Base-by-base conservation (phyloP, 768 basidiomycete genomes). In the Termitomyces sp. region DNA sequence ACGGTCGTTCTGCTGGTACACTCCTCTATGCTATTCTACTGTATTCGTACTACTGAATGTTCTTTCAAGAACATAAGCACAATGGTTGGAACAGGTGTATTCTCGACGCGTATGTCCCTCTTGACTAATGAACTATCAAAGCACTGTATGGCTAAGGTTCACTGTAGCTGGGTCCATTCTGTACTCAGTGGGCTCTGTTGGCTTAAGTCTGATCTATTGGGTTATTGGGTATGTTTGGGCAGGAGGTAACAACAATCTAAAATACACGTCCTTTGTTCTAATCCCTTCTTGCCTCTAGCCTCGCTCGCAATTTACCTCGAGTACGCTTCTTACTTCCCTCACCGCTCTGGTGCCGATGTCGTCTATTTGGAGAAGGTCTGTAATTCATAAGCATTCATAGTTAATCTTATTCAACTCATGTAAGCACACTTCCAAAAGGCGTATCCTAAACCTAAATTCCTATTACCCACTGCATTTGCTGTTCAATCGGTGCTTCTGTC, bases 261-360 rank as follows among this genome's bases (percentile, higher is more conserved):
- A 14, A 31, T n/a, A 13, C 24, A 14, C 16, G 9, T 5, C 13
- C 4, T 26, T 12, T 37, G 29, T 29, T 27, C 16, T 24, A 27
- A 48, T 20, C 12, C 26, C 12, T 29, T 47, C 3, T 20, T 14
- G 14, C 56, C 6, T 36, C 14, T 41, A 71, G 72, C 74, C 14
- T 69, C 65, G 16, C 66, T 75, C 20, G 62, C 72, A 14, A 69
- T 75, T n/a, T 80, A 74, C 58, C 69, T 76, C 14, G 79, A 81
- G 63, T 74, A 76, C 32, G 73, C 75, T 1, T 70, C 75, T 36
- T 76, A 77, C 65, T 80, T 79, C 61, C 80, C 80, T 13, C 69
- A 75, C 53, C 71, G 80, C 16, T 77, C 78, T 8, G 79, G 79
- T 6, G 80, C 76, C 9, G 75, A 79, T 58, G 79, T 80, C 6